These are phyloP conservation scores for Starmerella etchellsii DNA, from an alignment of 805 yeast genomes.

Conservation along the genomic window DNA sequence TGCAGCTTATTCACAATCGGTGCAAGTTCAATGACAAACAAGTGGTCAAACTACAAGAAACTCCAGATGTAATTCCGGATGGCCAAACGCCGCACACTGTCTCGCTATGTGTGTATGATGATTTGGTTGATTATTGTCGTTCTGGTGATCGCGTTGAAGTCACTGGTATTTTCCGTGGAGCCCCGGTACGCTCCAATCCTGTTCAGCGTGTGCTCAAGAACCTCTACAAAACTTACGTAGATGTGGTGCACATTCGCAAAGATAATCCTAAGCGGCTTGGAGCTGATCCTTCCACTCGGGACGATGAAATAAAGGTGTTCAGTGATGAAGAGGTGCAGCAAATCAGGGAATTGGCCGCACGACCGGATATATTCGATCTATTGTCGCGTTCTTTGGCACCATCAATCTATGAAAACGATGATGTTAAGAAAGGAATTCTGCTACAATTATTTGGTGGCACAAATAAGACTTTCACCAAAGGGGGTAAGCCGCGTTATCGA, in stretches of 20 bases:
- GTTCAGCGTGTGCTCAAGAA: conserved; percentile 72
- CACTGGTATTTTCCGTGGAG: conserved; percentile 86
- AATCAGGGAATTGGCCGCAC: conserved; percentile 46
- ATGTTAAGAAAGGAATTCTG: conserved; percentile 87
- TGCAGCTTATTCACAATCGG: conserved; percentile 84
- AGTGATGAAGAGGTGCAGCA: conserved; percentile 55
- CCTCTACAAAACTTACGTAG: conserved; percentile 83
- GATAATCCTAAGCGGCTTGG: conserved; percentile 72
- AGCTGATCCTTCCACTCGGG: conserved; percentile 54
- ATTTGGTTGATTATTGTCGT: conserved; percentile 81
- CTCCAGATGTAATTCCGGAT: conserved; percentile 92
- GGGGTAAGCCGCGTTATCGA: conserved; percentile 72
- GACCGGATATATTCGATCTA: conserved; percentile 74
- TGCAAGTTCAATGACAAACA: conserved; percentile 92
- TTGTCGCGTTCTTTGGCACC: conserved; percentile 90
- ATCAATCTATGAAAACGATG: conserved; percentile 91
- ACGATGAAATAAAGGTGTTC: conserved; percentile 49
- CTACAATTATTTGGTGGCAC: conserved; percentile 93
- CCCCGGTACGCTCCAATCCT: conserved; percentile 80
- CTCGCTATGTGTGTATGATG: conserved; percentile 88
- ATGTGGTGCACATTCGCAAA: conserved; percentile 85
- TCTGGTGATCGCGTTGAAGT: conserved; percentile 96
- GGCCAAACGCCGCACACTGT: conserved; percentile 98
- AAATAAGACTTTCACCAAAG: conserved; percentile 72
- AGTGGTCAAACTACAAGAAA: conserved; percentile 84